Percentiles rank a stretch among this genome's conserved stretches.
phyloP scores from a whole-genome alignment of 208 protist genomes.

The Acanthamoeba quina region DNA sequence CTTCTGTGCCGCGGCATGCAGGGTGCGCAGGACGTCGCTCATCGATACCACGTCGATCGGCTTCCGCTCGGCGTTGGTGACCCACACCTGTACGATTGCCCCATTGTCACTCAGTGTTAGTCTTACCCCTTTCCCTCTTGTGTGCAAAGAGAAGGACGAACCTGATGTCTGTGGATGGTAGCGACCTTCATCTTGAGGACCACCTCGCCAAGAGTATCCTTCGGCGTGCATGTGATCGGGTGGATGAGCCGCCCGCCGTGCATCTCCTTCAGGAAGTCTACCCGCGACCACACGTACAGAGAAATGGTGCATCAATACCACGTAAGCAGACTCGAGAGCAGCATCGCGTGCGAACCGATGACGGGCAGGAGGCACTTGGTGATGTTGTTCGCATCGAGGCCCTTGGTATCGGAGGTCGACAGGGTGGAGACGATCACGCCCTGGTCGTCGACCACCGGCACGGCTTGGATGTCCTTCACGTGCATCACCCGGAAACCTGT shows the following conservation, averaged over 20 bases:
- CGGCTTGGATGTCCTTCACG: conserved; percentile 51
- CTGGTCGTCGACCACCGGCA: conserved; percentile 25
- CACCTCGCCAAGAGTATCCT: conserved; percentile 12
- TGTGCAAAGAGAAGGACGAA: background rate
- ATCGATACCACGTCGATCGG: conserved; percentile 61
- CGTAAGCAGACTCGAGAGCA: no score
- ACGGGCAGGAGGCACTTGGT: conserved; percentile 10
- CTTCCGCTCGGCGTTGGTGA: conserved; percentile 1
- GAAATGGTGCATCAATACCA: background rate
- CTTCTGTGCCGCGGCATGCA: background rate
- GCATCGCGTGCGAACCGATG: background rate
- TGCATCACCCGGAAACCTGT: conserved; percentile 47
- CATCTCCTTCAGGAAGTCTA: conserved; percentile 55
- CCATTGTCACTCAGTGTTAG: background rate
- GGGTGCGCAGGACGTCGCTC: conserved; percentile 34
- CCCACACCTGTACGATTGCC: background rate
- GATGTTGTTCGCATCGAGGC: conserved; percentile 30
- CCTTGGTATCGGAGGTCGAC: conserved; percentile 18
- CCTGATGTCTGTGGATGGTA: conserved; percentile 26
- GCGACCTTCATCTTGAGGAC: conserved; percentile 57
- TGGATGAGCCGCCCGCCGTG: conserved; percentile 27
- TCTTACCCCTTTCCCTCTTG: background rate
- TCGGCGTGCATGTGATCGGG: conserved; percentile 39
- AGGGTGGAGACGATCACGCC: conserved; percentile 59
- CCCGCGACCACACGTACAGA: no score